These are phyloP conservation scores for Termitomyces sp. DNA, from an alignment of 768 basidiomycete species.

Conservation along the genomic window DNA sequence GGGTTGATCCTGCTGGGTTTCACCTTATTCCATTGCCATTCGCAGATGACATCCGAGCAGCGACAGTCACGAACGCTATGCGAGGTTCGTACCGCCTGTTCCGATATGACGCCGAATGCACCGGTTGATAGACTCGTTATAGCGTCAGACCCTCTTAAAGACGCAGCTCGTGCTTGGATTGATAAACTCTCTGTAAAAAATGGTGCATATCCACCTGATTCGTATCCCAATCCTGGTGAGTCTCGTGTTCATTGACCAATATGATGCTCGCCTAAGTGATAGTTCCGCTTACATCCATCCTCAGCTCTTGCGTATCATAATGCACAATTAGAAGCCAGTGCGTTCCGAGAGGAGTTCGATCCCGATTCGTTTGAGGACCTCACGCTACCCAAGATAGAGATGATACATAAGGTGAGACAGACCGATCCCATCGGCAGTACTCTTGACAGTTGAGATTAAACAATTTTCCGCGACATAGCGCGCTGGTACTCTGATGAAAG, in stretches of 20 bases:
- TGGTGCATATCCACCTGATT: constrained; percentile 82
- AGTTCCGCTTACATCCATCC: constrained; percentile 4
- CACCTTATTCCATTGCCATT: constrained; percentile 93
- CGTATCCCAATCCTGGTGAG: constrained; percentile 88
- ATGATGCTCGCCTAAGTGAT: constrained; percentile 2
- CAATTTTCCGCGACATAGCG: constrained; percentile 33
- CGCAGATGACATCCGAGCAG: constrained; percentile 87
- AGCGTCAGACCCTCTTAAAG: constrained; percentile 68
- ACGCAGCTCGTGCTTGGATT: constrained; percentile 69
- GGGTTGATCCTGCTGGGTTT: constrained; percentile 84
- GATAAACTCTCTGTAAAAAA: constrained; percentile 75
- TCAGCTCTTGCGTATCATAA: constrained; percentile 84
- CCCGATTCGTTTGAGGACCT: constrained; percentile 73
- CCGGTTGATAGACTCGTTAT: constrained; percentile 7
- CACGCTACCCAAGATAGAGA: constrained; percentile 69
- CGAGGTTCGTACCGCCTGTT: constrained; percentile 41
- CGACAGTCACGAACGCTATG: constrained; percentile 60
- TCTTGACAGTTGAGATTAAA: constrained; percentile 2
- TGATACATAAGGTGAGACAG: constrained; percentile 67
- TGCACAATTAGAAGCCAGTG: constrained; percentile 85
- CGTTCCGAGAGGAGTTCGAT: constrained; percentile 89
- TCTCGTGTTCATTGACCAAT: constrained; percentile 4
- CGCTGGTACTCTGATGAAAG: constrained; percentile 60
- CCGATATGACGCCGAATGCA: constrained; percentile 1
- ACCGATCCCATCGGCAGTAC: constrained; percentile 28